A percentile compares a stretch with the other conserved stretches of the same genome.
Conservation (phyloP, 352 stramenopile genomes). For the Thalassiosira sp. region DNA sequence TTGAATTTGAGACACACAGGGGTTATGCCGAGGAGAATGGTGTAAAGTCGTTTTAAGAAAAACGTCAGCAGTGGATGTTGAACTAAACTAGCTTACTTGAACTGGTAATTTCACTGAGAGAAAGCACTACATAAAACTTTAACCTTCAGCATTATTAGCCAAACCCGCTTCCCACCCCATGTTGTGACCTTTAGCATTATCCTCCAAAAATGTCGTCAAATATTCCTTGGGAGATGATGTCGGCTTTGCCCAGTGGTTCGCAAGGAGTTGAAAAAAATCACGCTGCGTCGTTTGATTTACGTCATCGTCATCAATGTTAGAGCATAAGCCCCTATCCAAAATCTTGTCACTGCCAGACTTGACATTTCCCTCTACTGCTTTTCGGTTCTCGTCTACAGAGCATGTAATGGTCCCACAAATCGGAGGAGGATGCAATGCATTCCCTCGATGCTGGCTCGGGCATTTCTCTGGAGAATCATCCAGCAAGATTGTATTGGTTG, state of each 20-base stretch:
- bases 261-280: constrained; percentile 44
- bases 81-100: neutral
- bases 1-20: constrained; percentile 64
- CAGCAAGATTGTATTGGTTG: constrained; percentile 76
- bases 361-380: neutral
- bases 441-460: constrained; percentile 35
- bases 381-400: neutral
- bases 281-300: constrained; percentile 43
- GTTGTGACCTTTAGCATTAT: constrained; percentile 39
- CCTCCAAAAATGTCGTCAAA: constrained; percentile 40
- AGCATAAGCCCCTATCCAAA: neutral
- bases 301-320: constrained; percentile 46
- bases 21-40: constrained; percentile 73
- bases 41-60: constrained; percentile 28
- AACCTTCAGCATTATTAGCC: neutral
- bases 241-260: constrained; percentile 26
- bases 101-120: neutral
- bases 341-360: neutral
- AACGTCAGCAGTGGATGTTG: constrained; percentile 11
- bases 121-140: neutral
- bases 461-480: constrained; percentile 81
- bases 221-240: constrained; percentile 4
- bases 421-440: constrained; percentile 72
- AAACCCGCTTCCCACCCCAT: constrained; percentile 30
- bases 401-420: constrained; percentile 55